These are phyloP conservation scores for Saccharomyces hybrid DNA, from an alignment of 1,139 yeast species.

Conservation along the genomic window DNA sequence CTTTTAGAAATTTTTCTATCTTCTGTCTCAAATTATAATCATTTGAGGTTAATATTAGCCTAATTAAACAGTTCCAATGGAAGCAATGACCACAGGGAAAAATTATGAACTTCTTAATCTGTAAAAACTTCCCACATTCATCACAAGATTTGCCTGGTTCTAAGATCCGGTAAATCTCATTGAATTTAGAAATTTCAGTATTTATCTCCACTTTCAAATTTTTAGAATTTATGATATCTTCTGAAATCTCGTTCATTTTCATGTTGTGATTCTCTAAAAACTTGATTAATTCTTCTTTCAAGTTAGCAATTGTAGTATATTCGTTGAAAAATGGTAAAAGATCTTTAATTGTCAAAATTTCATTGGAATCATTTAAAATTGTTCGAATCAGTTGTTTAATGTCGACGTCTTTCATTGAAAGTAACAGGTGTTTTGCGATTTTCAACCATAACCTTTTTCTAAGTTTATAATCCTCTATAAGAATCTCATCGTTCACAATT, in stretches of 20 bases:
- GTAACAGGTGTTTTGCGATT: slow-evolving; percentile 49
- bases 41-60: slow-evolving; percentile 50
- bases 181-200: slow-evolving; percentile 47
- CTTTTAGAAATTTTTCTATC: slow-evolving; percentile 47
- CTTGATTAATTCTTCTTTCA: slow-evolving; percentile 74
- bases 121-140: slow-evolving; percentile 57
- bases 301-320: slow-evolving; percentile 68
- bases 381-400: slow-evolving; percentile 30
- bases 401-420: slow-evolving; percentile 18
- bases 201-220: slow-evolving; percentile 55
- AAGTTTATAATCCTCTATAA: slow-evolving; percentile 35
- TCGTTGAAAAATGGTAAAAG: slow-evolving; percentile 80
- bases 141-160: slow-evolving; percentile 84
- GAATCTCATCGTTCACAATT: slow-evolving; percentile 47
- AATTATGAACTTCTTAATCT: slow-evolving; percentile 65
- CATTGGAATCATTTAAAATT: slow-evolving; percentile 44
- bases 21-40: slow-evolving; percentile 62
- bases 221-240: slow-evolving; percentile 72
- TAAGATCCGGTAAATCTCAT: slow-evolving; percentile 47
- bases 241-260: slow-evolving; percentile 53
- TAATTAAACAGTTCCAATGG: slow-evolving; percentile 79
- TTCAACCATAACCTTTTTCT: slow-evolving; percentile 70
- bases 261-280: slow-evolving; percentile 69
- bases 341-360: slow-evolving; percentile 67
- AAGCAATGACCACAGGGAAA: slow-evolving; percentile 90